phyloP scores from a whole-genome alignment of 345 rosid genomes.

The Gossypium rotundifolium region DNA sequence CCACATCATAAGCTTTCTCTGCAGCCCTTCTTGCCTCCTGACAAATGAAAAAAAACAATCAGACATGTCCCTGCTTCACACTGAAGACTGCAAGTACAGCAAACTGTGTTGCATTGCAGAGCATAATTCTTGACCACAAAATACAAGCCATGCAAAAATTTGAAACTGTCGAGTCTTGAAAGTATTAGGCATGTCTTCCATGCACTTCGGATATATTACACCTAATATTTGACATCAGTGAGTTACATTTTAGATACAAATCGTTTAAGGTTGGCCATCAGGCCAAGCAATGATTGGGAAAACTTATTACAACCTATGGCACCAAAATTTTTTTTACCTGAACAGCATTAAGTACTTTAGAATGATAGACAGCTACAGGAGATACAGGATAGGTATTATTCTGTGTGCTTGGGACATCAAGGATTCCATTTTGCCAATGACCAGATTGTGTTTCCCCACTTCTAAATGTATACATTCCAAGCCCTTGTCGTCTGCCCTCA shows the following conservation, averaged over 20 bases:
- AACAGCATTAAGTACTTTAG: constrained; percentile 79
- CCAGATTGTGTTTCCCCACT: constrained; percentile 92
- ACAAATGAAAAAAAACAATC: constrained; percentile 6
- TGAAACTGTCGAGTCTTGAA: not conserved
- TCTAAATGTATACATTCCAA: constrained; percentile 90
- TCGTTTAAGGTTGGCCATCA: not conserved
- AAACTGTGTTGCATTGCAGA: not conserved
- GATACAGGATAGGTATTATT: constrained; percentile 47
- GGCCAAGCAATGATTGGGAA: not conserved
- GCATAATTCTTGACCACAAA: not conserved
- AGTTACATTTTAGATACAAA: not conserved
- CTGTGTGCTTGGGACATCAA: constrained; percentile 78
- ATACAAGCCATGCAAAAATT: not conserved
- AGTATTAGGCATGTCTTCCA: not conserved
- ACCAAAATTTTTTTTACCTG: constrained; percentile 39
- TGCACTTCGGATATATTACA: not conserved
- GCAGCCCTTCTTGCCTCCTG: constrained; percentile 85
- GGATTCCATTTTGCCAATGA: constrained; percentile 90
- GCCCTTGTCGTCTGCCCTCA: constrained; percentile 94
- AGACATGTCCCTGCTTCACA: not conserved
- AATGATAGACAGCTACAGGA: constrained; percentile 72
- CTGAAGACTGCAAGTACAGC: not conserved
- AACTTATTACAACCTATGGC: not conserved
- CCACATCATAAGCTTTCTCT: constrained; percentile 76
- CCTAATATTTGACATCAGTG: not conserved